Base-by-base conservation (phyloP, 1,284 basidiomycete species). In the Sanghuangporus baumii region DNA sequence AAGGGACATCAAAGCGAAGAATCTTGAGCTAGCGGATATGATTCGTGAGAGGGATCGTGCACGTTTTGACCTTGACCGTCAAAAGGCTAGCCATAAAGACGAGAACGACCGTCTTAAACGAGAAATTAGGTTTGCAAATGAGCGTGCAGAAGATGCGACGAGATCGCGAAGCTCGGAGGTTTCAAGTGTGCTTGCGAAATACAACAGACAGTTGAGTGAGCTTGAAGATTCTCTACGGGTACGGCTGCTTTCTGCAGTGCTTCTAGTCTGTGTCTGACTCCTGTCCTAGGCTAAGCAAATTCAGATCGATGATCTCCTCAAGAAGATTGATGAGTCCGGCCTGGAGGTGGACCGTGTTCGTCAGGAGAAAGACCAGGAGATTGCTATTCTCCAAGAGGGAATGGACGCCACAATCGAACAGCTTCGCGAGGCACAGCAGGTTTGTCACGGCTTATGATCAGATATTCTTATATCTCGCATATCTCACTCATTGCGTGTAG, bases 1-100 rank as follows among this genome's bases (percentile, higher is more conserved):
- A 74, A 82, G 96, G 41, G 97, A 99, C 74, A 81, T 98, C 70
- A 99, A 99, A 79, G 83, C 94, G 47, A 99, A 99, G 85, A 99
- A 98, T 73, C 78, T 99, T 62, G 97, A 99, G 75, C 80, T 99
- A 38, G 96, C 96, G 34, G 97, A 99, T 73, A 99, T 99, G 97
- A 92, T 99, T 69, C 87, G 96, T 59, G 97, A 99, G 75, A 87
- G 97, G 43, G 97, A 99, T 74, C 85, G 96, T 65, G 95, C 96
- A 37, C 81, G 97, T 50, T 98, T 98, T 72, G 97, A 99, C 69
- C 79, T 98, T n/a, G 97, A 99, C 74, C 84, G 97, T 46, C 83
- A 95, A 74, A 98, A 97, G 77, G 87, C 93, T 9, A 88, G 86
- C 61, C 95, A 99, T 73, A 97, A 96, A 74, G 97, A 99, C 66